These are phyloP conservation scores for Eucalyptus tenuipes DNA, from an alignment of 345 rosid species.

Conservation along the genomic window DNA sequence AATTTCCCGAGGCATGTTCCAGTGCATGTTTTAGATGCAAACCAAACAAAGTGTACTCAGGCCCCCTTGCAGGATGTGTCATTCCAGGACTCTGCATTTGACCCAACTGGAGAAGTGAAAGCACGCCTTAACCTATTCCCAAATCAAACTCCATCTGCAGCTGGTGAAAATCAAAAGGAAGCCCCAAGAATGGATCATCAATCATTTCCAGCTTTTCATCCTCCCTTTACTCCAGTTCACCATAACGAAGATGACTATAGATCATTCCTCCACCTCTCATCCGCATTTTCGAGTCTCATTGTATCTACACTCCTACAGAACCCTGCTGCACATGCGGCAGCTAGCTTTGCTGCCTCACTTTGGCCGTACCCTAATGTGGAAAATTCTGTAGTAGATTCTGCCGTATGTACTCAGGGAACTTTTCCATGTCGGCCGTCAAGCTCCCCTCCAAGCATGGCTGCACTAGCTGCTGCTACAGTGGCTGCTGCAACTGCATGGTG, in stretches of 20 bases:
- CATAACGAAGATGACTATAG: slow-evolving; percentile 53
- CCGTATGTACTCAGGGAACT: slow-evolving; percentile 22
- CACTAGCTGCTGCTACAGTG: slow-evolving; percentile 81
- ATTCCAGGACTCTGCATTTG: slow-evolving; percentile 5
- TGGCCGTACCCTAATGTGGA: slow-evolving; percentile 61
- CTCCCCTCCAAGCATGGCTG: slow-evolving; percentile 52
- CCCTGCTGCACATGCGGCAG: slow-evolving; percentile 81
- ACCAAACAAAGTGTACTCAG: slow-evolving; percentile 24
- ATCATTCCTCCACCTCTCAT: slow-evolving; percentile 61
- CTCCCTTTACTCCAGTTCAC: slow-evolving; percentile 24
- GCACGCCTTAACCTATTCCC: slow-evolving; percentile 19
- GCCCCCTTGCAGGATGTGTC: slow-evolving; percentile 32
- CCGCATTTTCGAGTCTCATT: slow-evolving; percentile 63
- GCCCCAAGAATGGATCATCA: slow-evolving; percentile 25
- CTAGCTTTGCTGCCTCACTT: slow-evolving; percentile 67
- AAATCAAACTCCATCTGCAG: slow-evolving; percentile 43
- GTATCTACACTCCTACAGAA: slow-evolving; percentile 65
- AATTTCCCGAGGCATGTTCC: slow-evolving; percentile 65
- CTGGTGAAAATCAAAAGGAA: slow-evolving; percentile 31
- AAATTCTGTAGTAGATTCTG: slow-evolving; percentile 30
- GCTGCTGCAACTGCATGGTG: slow-evolving; percentile 99
- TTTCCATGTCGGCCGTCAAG: slow-evolving; percentile 27
- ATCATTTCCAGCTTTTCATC: slow-evolving; percentile 44
- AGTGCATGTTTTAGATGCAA: slow-evolving; percentile 51
- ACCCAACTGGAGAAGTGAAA: slow-evolving; percentile 29